phyloP scores from a whole-genome alignment of 1,139 yeast genomes.

The Pneumocystis canis region DNA sequence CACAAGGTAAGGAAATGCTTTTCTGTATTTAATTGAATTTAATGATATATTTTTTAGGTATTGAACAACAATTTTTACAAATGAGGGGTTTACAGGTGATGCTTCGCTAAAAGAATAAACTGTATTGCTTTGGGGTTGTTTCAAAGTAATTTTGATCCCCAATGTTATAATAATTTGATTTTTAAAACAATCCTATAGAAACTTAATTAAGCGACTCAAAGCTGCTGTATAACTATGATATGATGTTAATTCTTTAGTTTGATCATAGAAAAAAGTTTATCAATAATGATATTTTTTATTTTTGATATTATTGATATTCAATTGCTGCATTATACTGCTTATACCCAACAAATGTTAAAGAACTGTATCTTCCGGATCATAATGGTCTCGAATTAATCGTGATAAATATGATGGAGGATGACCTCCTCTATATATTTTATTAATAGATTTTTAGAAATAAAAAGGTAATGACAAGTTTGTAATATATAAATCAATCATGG shows the following conservation, averaged over 20 bases:
- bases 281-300: background rate
- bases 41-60: background rate
- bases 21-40: background rate
- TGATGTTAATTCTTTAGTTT: background rate
- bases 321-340: background rate
- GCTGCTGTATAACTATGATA: background rate
- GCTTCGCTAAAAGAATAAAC: background rate
- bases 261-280: background rate
- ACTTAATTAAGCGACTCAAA: background rate
- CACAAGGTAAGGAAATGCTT: background rate
- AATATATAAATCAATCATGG: constrained; percentile 81
- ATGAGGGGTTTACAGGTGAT: background rate
- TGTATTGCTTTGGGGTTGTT: background rate
- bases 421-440: constrained; percentile 47
- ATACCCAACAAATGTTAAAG: background rate
- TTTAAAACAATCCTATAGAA: background rate
- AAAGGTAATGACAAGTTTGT: constrained; percentile 46
- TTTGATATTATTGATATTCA: background rate
- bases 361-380: constrained; percentile 23
- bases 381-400: constrained; percentile 87
- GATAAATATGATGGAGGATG: constrained; percentile 92
- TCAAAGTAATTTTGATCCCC: background rate
- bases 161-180: background rate
- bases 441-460: constrained; percentile 10
- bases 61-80: background rate